Conservation (phyloP, 306 rosid genomes). For the Citrullus mucosospermus region DNA sequence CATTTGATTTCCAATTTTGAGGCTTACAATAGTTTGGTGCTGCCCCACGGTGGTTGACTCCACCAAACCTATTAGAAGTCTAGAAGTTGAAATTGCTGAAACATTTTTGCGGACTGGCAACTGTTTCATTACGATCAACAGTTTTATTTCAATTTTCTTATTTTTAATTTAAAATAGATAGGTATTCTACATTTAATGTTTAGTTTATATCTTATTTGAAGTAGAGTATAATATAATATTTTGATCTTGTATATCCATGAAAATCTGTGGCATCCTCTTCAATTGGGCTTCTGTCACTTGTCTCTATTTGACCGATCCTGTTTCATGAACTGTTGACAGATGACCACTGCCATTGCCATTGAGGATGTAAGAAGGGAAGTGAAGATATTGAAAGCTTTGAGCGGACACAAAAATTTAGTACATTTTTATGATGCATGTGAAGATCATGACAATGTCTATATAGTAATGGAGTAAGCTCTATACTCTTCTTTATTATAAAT, state of each 20-base stretch:
- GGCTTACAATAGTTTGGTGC: background rate
- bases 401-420: constrained; percentile 65
- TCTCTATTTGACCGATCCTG: constrained; percentile 2
- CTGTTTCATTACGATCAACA: background rate
- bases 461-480: constrained; percentile 84
- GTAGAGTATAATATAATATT: background rate
- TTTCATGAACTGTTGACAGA: constrained; percentile 34
- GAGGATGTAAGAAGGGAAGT: constrained; percentile 98
- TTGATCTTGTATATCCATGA: background rate
- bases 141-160: no score
- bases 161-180: no score
- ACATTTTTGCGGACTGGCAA: background rate
- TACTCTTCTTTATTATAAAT: constrained; percentile 2
- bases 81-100: background rate
- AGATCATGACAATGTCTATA: constrained; percentile 75
- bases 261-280: background rate
- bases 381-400: constrained; percentile 82
- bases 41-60: background rate
- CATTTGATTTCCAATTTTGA: background rate
- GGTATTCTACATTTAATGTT: no score
- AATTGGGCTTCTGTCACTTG: background rate
- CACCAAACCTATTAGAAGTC: background rate
- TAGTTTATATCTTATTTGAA: background rate
- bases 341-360: constrained; percentile 89
- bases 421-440: constrained; percentile 71